These are phyloP conservation scores for Erythrophleum fordii DNA, from an alignment of 306 rosid genomes.

Conservation along the genomic window DNA sequence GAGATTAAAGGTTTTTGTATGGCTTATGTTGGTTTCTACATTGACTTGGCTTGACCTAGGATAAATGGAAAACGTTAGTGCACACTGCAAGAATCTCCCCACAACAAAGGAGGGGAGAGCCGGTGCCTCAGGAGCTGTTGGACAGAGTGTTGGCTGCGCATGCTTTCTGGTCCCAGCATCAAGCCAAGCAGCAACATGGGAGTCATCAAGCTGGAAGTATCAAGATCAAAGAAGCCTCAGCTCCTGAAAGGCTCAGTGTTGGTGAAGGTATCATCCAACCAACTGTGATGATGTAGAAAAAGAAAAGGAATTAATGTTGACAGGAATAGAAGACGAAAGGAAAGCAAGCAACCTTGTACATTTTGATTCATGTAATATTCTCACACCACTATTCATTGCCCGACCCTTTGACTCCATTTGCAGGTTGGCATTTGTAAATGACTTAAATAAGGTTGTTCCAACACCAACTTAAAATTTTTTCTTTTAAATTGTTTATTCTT, in stretches of 20 bases:
- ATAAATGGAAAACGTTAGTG: constrained; percentile 95
- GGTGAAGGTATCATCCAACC: constrained; percentile 41
- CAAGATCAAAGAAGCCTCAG: constrained; percentile 48
- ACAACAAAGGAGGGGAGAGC: constrained; percentile 95
- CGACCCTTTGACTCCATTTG: constrained; percentile 40
- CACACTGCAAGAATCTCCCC: constrained; percentile 91
- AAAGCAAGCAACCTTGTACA: constrained; percentile 62
- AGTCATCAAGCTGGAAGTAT: constrained; percentile 56
- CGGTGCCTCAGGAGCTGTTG: constrained; percentile 87
- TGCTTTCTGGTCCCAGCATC: constrained; percentile 83
- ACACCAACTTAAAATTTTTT: constrained; percentile 42
- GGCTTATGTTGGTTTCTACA: not conserved
- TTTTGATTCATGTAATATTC: constrained; percentile 70
- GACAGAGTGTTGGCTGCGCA: constrained; percentile 88
- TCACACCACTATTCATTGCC: constrained; percentile 65
- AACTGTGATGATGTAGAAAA: constrained; percentile 59
- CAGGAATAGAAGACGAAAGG: constrained; percentile 45
- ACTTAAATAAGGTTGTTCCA: constrained; percentile 62
- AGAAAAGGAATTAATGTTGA: constrained; percentile 37
- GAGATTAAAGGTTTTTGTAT: not conserved
- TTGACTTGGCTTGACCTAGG: constrained; percentile 49
- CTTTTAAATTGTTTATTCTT: constrained; percentile 29
- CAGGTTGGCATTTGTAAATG: constrained; percentile 80
- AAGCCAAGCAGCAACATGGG: constrained; percentile 61
- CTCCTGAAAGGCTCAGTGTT: constrained; percentile 37